phyloP scores from a whole-genome alignment of 73 alveolate genomes.

The Stentor roeselii region DNA sequence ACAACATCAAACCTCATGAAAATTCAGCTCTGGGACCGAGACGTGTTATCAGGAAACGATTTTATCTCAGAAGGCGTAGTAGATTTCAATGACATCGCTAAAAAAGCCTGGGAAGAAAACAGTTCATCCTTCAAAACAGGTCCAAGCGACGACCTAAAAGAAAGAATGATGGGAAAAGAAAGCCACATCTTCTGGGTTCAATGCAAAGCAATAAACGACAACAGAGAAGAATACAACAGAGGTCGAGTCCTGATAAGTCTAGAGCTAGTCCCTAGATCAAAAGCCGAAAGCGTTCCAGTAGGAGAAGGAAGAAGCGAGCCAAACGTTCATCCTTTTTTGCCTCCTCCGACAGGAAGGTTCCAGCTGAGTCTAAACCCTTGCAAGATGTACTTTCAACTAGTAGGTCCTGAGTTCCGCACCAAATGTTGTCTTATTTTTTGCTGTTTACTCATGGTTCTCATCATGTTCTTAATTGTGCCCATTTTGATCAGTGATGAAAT shows the following conservation, averaged over 20 bases:
- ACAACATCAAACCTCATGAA: slow-evolving; percentile 14
- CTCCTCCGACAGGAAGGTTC: slow-evolving; percentile 86
- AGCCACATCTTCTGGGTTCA: slow-evolving; percentile 55
- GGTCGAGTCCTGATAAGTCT: slow-evolving; percentile 73
- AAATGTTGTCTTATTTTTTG: slow-evolving; percentile 69
- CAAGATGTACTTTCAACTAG: slow-evolving; percentile 72
- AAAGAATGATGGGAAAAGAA: slow-evolving; percentile 59
- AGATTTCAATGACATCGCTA: neutral
- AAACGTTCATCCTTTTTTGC: slow-evolving; percentile 77
- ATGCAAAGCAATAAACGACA: slow-evolving; percentile 47
- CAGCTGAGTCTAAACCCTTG: slow-evolving; percentile 68
- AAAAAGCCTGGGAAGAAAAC: neutral
- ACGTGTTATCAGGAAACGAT: slow-evolving; percentile 22
- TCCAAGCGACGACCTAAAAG: slow-evolving; percentile 28
- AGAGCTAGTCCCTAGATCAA: slow-evolving; percentile 62
- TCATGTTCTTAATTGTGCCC: neutral
- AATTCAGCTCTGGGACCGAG: slow-evolving; percentile 24
- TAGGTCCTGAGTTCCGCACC: slow-evolving; percentile 80
- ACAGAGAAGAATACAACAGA: slow-evolving; percentile 48
- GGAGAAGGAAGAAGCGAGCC: slow-evolving; percentile 87
- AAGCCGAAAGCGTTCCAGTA: slow-evolving; percentile 67
- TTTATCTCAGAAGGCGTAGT: slow-evolving; percentile 21
- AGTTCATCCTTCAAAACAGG: neutral
- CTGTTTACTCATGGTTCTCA: slow-evolving; percentile 14
- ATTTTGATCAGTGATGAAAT: too few species aligned